A percentile compares a stretch with the other conserved stretches of the same genome.
Conservation (phyloP, 108 stramenopile species). For the Fragilariopsis cylindrus region DNA sequence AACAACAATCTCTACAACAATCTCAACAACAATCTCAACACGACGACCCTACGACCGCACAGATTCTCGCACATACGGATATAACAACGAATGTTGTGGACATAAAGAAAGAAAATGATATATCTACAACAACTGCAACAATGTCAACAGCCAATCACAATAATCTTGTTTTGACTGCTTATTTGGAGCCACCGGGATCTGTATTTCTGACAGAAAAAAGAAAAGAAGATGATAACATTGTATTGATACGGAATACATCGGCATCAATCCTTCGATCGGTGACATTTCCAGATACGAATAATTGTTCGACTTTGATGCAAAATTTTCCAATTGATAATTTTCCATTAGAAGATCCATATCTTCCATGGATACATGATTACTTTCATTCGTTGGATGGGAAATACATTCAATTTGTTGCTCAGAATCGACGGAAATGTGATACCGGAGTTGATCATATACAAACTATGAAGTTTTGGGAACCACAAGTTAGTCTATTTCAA, state of each 20-base stretch:
- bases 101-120: too few relatives aligned
- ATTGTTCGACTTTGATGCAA: constrained; percentile 43
- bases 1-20: too few relatives aligned
- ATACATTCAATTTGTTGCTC: constrained; percentile 69
- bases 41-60: too few relatives aligned
- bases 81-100: too few relatives aligned
- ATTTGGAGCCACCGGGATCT: constrained; percentile 30
- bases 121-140: neutral
- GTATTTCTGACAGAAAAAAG: neutral
- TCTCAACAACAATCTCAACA: too few relatives aligned
- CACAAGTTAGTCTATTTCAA: constrained; percentile 75
- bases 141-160: too few relatives aligned
- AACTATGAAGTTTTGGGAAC: constrained; percentile 56
- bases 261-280: neutral
- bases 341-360: constrained; percentile 70
- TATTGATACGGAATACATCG: constrained; percentile 17
- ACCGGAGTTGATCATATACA: constrained; percentile 36
- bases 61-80: too few relatives aligned
- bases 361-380: constrained; percentile 84
- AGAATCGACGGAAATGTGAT: constrained; percentile 75
- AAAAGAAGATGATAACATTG: neutral
- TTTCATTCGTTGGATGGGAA: constrained; percentile 54
- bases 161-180: constrained; percentile 25
- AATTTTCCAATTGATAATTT: constrained; percentile 69
- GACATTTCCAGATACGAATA: constrained; percentile 18